A percentile compares a stretch with the other conserved stretches of the same genome.
Conservation (phyloP, 768 basidiomycete genomes). For the Tylopilus vinaceipallidus region DNA sequence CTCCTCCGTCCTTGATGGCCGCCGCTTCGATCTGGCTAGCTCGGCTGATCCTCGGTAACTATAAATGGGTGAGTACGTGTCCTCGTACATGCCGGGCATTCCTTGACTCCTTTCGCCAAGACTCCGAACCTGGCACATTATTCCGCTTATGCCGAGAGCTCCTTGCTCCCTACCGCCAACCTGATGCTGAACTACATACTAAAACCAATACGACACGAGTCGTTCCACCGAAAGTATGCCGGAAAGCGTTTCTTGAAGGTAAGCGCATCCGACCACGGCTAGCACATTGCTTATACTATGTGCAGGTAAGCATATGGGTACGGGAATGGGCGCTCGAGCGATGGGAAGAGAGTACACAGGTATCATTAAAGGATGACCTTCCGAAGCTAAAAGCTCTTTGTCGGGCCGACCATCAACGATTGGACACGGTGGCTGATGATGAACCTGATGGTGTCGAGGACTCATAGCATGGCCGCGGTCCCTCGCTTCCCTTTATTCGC, state of each 20-base stretch:
- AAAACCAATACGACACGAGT: conserved; percentile 66
- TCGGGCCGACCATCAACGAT: conserved; percentile 18
- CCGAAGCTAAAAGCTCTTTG: conserved; percentile 30
- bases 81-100: background rate
- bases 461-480: conserved; percentile 7
- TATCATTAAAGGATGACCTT: conserved; percentile 60
- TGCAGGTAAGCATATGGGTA: conserved; percentile 78
- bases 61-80: conserved; percentile 73
- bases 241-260: conserved; percentile 84
- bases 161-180: conserved; percentile 77
- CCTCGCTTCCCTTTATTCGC: background rate
- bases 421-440: conserved; percentile 12
- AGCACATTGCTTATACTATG: background rate
- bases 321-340: conserved; percentile 80
- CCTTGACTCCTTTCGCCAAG: conserved; percentile 39
- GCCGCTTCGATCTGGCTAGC: conserved; percentile 89
- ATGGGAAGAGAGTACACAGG: conserved; percentile 63
- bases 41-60: conserved; percentile 70
- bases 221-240: conserved; percentile 87
- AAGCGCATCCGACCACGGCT: conserved; percentile 7
- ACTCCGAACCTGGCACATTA: conserved; percentile 85
- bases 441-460: background rate
- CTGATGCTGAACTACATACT: conserved; percentile 87
- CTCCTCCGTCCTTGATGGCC: conserved; percentile 75
- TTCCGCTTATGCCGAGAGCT: conserved; percentile 78